These are phyloP conservation scores for Tulasnella sp. DNA, from an alignment of 768 basidiomycete genomes.

Conservation along the genomic window DNA sequence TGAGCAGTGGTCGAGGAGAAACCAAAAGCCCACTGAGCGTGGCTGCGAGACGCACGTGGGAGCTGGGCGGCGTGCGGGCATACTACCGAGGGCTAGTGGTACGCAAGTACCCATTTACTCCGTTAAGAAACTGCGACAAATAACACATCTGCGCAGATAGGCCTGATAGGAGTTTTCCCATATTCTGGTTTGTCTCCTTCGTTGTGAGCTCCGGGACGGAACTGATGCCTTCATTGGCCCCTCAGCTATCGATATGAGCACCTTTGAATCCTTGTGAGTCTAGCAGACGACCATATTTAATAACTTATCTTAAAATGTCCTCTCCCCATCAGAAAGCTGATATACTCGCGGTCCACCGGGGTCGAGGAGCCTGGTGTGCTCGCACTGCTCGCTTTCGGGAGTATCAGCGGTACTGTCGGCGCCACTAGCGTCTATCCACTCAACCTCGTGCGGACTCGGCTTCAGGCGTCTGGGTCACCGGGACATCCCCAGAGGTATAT, in stretches of 20 bases:
- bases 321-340: constrained; percentile 42
- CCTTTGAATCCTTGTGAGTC: constrained; percentile 74
- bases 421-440: constrained; percentile 72
- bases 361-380: constrained; percentile 84
- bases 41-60: constrained; percentile 68
- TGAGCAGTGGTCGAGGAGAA: constrained; percentile 58
- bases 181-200: constrained; percentile 39
- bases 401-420: constrained; percentile 85
- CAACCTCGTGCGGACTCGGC: constrained; percentile 82
- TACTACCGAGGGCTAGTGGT: constrained; percentile 89
- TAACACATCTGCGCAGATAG: constrained; percentile 47
- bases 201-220: not conserved
- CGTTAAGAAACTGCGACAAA: too few species aligned
- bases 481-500: constrained; percentile 88
- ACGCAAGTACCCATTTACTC: constrained; percentile 27
- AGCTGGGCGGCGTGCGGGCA: constrained; percentile 63
- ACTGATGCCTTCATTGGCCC: constrained; percentile 29
- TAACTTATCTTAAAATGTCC: too few species aligned
- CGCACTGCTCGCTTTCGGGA: constrained; percentile 82
- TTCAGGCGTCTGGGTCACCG: constrained; percentile 92
- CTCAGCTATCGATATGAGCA: constrained; percentile 94
- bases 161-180: constrained; percentile 92
- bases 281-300: too few species aligned
- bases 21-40: constrained; percentile 37
- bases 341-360: constrained; percentile 77